A percentile compares a stretch with the other conserved stretches of the same genome.
Evolutionary conservation across 768 basidiomycete species (phyloP).

Genomic region (Fibroporia radiculosa): DNA sequence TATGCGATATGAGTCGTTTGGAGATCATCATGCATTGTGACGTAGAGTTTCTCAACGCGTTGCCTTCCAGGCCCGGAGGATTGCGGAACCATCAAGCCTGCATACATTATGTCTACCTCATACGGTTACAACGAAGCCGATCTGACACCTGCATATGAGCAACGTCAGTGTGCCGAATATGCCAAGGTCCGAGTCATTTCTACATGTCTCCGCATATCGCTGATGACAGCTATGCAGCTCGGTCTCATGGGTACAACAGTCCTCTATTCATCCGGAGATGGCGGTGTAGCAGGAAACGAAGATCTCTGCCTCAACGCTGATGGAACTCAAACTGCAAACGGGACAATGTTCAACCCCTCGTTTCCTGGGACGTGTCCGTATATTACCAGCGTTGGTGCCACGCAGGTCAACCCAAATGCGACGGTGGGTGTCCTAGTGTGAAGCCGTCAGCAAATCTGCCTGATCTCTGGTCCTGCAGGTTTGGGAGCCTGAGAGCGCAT

Average conservation of each 20-base stretch:
- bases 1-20: too few species aligned
- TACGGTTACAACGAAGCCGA: slow-evolving; percentile 31
- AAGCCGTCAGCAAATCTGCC: not conserved
- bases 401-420: slow-evolving; percentile 24
- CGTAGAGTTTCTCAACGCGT: not conserved
- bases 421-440: slow-evolving; percentile 10
- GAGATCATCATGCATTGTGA: too few species aligned
- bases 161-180: slow-evolving; percentile 37
- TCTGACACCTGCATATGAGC: slow-evolving; percentile 27
- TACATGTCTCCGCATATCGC: too few species aligned
- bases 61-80: slow-evolving; percentile 2
- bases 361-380: slow-evolving; percentile 31
- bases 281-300: slow-evolving; percentile 31
- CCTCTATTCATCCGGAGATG: slow-evolving; percentile 37
- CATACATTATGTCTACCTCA: slow-evolving; percentile 36
- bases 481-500: slow-evolving; percentile 27
- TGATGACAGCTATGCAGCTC: slow-evolving; percentile 11
- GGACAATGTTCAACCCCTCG: slow-evolving; percentile 10
- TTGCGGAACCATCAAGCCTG: slow-evolving; percentile 28
- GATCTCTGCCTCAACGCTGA: slow-evolving; percentile 25
- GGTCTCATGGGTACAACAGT: slow-evolving; percentile 30
- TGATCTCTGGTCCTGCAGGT: slow-evolving; percentile 8
- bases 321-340: slow-evolving; percentile 14
- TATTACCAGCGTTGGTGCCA: slow-evolving; percentile 30
- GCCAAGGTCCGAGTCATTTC: slow-evolving; percentile 21